Conservation (phyloP, 1,284 basidiomycete genomes). For the Peniophora sp. region DNA sequence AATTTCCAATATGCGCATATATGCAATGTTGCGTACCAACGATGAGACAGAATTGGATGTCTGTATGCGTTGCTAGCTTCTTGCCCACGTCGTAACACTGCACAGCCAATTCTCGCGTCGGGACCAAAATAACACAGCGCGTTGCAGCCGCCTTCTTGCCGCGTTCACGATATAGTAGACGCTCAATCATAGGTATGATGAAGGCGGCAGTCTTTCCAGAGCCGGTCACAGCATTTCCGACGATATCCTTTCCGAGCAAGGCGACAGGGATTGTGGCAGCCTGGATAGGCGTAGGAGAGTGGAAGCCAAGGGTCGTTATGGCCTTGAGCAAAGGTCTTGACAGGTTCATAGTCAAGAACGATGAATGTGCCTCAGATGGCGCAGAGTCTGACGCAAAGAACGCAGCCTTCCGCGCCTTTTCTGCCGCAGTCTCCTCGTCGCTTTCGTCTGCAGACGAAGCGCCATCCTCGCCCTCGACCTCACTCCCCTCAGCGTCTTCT, state of each 20-base stretch:
- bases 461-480: conserved; percentile 30
- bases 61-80: conserved; percentile 81
- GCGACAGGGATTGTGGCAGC: conserved; percentile 89
- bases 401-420: conserved; percentile 75
- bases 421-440: conserved; percentile 62
- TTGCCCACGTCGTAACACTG: conserved; percentile 91
- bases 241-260: conserved; percentile 89
- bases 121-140: conserved; percentile 88
- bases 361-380: conserved; percentile 41
- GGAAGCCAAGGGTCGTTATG: conserved; percentile 74
- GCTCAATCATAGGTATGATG: conserved; percentile 89
- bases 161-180: conserved; percentile 83
- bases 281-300: conserved; percentile 92
- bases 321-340: conserved; percentile 87
- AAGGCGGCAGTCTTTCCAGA: conserved; percentile 98
- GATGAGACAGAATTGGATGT: conserved; percentile 81
- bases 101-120: conserved; percentile 90
- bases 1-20: conserved; percentile 3
- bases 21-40: conserved; percentile 53
- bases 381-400: conserved; percentile 69
- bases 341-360: conserved; percentile 83
- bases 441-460: conserved; percentile 41
- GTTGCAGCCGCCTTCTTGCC: conserved; percentile 83
- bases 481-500: conserved; percentile 26
- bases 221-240: conserved; percentile 92